Evolutionary conservation across 768 basidiomycete species (phyloP), one percentile per base, ranked within the genome.

Genomic region (Mycena amicta): DNA sequence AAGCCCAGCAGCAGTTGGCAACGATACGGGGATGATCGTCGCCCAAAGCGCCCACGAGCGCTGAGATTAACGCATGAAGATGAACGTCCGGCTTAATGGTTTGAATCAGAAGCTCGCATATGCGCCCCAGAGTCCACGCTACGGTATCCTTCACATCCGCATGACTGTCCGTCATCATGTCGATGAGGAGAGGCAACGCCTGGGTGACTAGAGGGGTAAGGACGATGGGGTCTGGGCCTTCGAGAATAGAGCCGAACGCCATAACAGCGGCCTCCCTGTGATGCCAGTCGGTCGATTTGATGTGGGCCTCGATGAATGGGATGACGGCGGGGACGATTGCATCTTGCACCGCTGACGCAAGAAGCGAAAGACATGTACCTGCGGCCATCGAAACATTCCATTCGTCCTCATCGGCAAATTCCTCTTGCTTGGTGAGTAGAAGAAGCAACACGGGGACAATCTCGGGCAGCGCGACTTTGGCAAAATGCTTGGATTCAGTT

Each of bases 351-450:
- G 95, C 92, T 57, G 89, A 88, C 0, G 97, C 93, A 60, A 98
- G 85, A 52, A 94, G 87, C 22, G 86, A 80, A 52, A 99, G 80
- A 72, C 95, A 97, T 2, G 93, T 95, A 22, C 90, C 93, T 11
- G 93, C 95, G 20, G 96, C 93, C 96, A 98, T 98, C 16, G 94
- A 89, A 40, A 96, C 86, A 68, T 96, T 96, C 97, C 97, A 99
- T 71, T 99, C 97, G 65, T 98, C 97, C 63, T 98, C 96, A 43
- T 96, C 95, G 1, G 93, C 94, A 65, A 98, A 94, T 70, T 98
- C 97, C 66, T 95, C 93, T 72, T 99, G 97, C 62, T 86, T 89
- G 2, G 90, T 93, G 58, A 98, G 83, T 22, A 98, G 84, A 39
- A 86, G 81, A 23, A 99, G 80, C 8, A 99, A 83, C 6, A 98